These are phyloP conservation scores for Drechslera avenae DNA, from an alignment of 2,329 filamentous ascomycete species.

Conservation along the genomic window DNA sequence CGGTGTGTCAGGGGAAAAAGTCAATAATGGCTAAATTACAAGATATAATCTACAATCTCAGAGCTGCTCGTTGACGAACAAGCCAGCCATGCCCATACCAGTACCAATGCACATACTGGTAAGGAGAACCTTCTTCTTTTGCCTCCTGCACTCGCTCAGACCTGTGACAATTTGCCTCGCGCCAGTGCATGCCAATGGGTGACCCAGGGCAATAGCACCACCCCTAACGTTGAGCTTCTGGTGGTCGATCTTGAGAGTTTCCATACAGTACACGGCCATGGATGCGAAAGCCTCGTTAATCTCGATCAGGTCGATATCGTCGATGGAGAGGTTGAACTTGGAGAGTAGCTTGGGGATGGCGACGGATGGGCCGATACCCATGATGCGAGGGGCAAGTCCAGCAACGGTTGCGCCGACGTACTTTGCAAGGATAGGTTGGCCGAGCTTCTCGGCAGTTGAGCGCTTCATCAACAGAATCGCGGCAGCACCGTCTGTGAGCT, in stretches of 20 bases:
- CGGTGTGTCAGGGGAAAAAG: not conserved
- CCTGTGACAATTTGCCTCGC: constrained; percentile 86
- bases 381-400: constrained; percentile 89
- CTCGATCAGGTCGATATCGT: constrained; percentile 89
- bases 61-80: constrained; percentile 68
- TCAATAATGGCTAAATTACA: not conserved
- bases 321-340: constrained; percentile 76
- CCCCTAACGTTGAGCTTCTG: constrained; percentile 81
- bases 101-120: constrained; percentile 87
- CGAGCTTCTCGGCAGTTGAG: constrained; percentile 81
- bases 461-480: constrained; percentile 94
- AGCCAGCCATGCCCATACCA: constrained; percentile 69
- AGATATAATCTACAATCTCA: constrained; percentile 1
- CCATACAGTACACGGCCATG: constrained; percentile 92
- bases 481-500: constrained; percentile 93
- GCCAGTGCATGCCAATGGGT: constrained; percentile 80
- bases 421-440: constrained; percentile 91
- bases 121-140: constrained; percentile 87
- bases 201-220: constrained; percentile 81
- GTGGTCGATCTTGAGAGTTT: constrained; percentile 68
- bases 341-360: constrained; percentile 79
- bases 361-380: constrained; percentile 85
- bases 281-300: constrained; percentile 97
- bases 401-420: constrained; percentile 91
- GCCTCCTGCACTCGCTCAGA: constrained; percentile 79